These are phyloP conservation scores for Neofusicoccum umdonicola DNA, from an alignment of 2,329 filamentous ascomycete genomes.

Conservation along the genomic window DNA sequence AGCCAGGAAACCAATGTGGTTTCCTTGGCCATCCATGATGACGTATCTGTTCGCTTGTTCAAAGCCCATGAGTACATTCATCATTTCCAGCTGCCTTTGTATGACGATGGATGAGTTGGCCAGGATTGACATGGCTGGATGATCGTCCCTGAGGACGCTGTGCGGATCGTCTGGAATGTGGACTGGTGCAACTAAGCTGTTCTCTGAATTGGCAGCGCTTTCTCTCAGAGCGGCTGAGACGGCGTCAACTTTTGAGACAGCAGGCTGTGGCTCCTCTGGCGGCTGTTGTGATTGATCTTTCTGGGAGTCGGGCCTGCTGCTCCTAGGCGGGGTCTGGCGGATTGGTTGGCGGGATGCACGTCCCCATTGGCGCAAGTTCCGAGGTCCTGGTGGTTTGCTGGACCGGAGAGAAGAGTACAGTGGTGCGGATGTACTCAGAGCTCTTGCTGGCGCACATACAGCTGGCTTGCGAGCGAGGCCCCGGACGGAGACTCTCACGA, in stretches of 20 bases:
- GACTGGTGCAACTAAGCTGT: slow-evolving; percentile 58
- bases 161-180: slow-evolving; percentile 61
- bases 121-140: slow-evolving; percentile 58
- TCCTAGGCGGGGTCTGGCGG: background rate
- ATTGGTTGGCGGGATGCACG: background rate
- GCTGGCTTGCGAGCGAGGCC: background rate
- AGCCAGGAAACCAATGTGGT: slow-evolving; percentile 63
- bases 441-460: background rate
- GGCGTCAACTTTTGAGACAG: slow-evolving; percentile 37
- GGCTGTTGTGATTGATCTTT: no score
- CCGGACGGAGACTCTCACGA: background rate
- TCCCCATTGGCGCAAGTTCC: background rate
- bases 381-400: background rate
- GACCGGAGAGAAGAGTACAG: background rate
- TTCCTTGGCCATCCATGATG: slow-evolving; percentile 62
- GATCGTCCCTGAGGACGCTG: slow-evolving; percentile 56
- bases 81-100: slow-evolving; percentile 63
- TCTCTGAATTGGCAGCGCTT: slow-evolving; percentile 38
- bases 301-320: no score
- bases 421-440: background rate
- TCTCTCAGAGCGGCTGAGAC: slow-evolving; percentile 47
- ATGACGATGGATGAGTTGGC: slow-evolving; percentile 62
- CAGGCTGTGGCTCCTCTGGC: background rate
- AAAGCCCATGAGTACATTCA: slow-evolving; percentile 65
- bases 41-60: slow-evolving; percentile 67